Conservation (phyloP, 345 rosid species). For the Heritiera fomes region DNA sequence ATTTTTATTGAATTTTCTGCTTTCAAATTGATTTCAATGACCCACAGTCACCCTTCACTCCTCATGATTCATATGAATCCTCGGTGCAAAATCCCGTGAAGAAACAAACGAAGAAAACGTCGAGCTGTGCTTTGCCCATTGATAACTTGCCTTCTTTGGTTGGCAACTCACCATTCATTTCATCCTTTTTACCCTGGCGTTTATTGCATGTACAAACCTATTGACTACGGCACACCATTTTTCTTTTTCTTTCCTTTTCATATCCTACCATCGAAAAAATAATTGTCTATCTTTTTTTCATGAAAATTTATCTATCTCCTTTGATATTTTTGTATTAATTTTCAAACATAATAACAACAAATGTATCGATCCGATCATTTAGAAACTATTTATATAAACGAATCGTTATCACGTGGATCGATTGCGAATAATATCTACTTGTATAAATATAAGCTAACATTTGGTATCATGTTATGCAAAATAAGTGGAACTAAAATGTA, state of each 20-base stretch:
- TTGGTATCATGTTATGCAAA: no score
- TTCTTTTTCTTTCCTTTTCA: background rate
- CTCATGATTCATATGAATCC: conserved; percentile 25
- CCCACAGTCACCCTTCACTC: background rate
- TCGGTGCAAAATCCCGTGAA: conserved; percentile 17
- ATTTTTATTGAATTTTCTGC: background rate
- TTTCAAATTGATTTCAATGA: background rate
- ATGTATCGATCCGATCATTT: no score
- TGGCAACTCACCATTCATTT: conserved; percentile 23
- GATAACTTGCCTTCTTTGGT: background rate
- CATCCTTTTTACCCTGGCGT: background rate
- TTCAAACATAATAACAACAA: background rate
- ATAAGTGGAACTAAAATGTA: no score
- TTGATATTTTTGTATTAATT: background rate
- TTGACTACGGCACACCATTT: background rate
- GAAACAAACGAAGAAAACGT: background rate
- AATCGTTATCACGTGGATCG: no score
- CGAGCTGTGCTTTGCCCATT: background rate
- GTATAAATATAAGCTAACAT: no score
- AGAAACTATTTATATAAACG: no score
- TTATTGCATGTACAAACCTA: conserved; percentile 22
- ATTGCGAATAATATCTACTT: no score
- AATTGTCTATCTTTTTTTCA: background rate
- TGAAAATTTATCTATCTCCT: background rate
- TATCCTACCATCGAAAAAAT: background rate